Base-by-base conservation (phyloP, 1,139 yeast species). In the Arxiozyma bovina region DNA sequence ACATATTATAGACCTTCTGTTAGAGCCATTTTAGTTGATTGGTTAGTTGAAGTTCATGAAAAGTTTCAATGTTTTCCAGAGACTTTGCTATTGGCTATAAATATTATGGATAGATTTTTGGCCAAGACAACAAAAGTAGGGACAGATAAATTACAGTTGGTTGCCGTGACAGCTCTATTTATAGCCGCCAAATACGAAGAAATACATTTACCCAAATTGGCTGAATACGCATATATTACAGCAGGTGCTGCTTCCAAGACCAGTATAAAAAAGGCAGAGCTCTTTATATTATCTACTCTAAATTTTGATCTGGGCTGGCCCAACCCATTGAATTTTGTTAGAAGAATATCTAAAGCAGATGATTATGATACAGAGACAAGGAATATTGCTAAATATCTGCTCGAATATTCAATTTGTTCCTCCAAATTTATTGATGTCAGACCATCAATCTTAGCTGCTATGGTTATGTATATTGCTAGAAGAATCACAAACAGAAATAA, bases 111-210 rank as follows among this genome's bases (percentile, higher is more conserved):
- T 71, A 74, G 98, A 60, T 90, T 88, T 71, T 79, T 93, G 82
- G 82, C 94, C 15, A 74, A 78, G 56, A 90, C 86, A 62, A 90
- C 86, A 63, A 78, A 78, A 52, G 93, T 90, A 42, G 85, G 86
- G 56, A 82, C 90, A 58, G 90, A 86, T 64, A 83, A 87, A 71
- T 74, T 91, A 56, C 99, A 93, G 74, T 77, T 91, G 57, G 79
- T 91, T 55, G 98, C 97, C 7, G 87, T 96, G 5, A 90, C 96
- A 0, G 81, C 95, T 8, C 73, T 91, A 60, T 87, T 90, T 70
- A 85, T 91, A 58, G 97, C 98, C 40, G 96, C 97, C 20, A 91
- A 91, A 73, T 90, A 87, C 70, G 99, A 93, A 73, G 99, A 93
- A 73, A 96, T 93, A 42, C 87, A 86, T 68, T 80, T 93, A 12